Evolutionary conservation across 352 stramenopile genomes (phyloP), one percentile per base, ranked within the genome.

Genomic region (Globisporangium cylindrosporum): DNA sequence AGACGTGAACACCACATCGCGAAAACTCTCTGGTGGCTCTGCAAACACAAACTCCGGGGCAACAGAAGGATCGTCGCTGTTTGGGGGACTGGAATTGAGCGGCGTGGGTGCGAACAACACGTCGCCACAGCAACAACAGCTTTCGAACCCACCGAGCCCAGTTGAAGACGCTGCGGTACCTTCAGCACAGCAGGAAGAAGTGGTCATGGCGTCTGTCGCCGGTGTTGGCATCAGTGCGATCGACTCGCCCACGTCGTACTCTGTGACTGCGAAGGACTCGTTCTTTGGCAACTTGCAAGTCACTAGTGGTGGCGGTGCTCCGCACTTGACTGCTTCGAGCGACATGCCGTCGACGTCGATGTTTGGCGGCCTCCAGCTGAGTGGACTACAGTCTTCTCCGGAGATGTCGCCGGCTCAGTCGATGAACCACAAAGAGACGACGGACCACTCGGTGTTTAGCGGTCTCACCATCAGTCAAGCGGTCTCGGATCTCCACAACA

Each of bases 291-390:
- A 70, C 8, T 69, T 71, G 29, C 55, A 73, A 29, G 48, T 62
- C 15, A 36, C 34, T 18, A 51, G 65, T 3, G 59, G 4, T 22
- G 43, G 32, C 32, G 32, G 43, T 51, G 43, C 6, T 51, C 43
- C 18, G 12, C 10, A 51, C 43, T 51, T 15, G 7, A 22, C 18
- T 12, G 18, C 43, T 18, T 51, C 43, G 43, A 51, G 43, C 9
- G 18, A 51, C 9, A 36, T 54, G 29, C 32, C 49, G 22, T 65
- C 65, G 9, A 55, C 24, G 36, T 82, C 65, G 22, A 57, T 88
- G 36, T 86, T 87, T 66, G 75, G 73, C 5, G 74, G 76, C 4
- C 55, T 90, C 29, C 69, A 89, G 15, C 65, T 88, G 65, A 88
- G 74, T 67, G 73, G 74, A 20, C 25, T 55, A 4, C 24, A 59